These are phyloP conservation scores for Nevesoporus exiguus DNA, from an alignment of 768 basidiomycete species.

Conservation along the genomic window DNA sequence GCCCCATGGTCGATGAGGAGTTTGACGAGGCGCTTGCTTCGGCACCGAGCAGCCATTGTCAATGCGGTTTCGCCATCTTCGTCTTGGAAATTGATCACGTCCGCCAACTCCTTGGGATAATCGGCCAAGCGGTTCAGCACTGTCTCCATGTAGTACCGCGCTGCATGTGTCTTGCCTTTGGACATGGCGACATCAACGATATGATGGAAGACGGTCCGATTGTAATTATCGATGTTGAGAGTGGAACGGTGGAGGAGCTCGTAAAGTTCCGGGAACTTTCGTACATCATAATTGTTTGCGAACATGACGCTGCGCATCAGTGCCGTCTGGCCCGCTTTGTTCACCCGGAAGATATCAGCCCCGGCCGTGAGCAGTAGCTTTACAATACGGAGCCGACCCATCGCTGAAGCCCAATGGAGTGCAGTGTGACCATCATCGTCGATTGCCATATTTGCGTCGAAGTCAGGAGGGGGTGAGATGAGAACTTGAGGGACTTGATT, in stretches of 20 bases:
- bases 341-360: conserved; percentile 95
- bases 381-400: conserved; percentile 96
- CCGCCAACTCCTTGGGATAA: conserved; percentile 93
- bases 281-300: conserved; percentile 98
- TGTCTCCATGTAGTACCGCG: conserved; percentile 98
- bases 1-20: conserved; percentile 94
- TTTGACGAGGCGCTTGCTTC: conserved; percentile 94
- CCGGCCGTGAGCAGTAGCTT: conserved; percentile 91
- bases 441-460: conserved; percentile 93
- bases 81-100: conserved; percentile 99
- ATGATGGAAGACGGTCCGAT: conserved; percentile 97
- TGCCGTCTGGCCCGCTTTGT: conserved; percentile 94
- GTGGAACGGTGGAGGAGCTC: conserved; percentile 97
- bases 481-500: conserved; percentile 86
- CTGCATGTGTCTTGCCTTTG: conserved; percentile 96
- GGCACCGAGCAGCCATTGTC: conserved; percentile 92
- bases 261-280: conserved; percentile 97
- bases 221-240: conserved; percentile 96
- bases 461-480: conserved; percentile 82
- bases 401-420: conserved; percentile 97
- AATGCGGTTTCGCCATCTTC: conserved; percentile 98
- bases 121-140: conserved; percentile 82
- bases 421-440: conserved; percentile 98
- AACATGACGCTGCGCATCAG: conserved; percentile 99
- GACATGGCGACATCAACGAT: conserved; percentile 96